Base-by-base conservation (phyloP, 23 red algal species). In the Rhodosorus marinus region DNA sequence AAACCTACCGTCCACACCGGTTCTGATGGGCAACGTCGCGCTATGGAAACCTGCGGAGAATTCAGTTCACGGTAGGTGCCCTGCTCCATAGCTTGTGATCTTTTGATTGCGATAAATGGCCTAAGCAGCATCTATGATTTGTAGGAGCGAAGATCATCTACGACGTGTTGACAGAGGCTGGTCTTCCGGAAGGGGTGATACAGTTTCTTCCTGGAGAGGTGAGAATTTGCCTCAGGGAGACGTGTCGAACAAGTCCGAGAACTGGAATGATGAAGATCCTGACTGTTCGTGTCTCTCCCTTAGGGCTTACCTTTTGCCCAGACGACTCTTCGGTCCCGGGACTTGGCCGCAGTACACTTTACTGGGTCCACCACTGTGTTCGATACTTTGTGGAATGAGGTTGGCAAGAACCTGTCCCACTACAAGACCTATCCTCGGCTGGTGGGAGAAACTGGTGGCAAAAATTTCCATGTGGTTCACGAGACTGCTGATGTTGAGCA, bases 371-470 rank as follows among this genome's bases (percentile, higher is more conserved):
- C 75, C 20, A 15, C 41, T 6, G 56, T 53, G 1, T 81, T 81
- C 52, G 31, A 70, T 51, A 31, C 31, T 5, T 19, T 81, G 14
- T 63, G 56, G 56, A 40, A 59, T 1, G 45, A 30, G 22, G 49
- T 81, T 24, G 63, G 50, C 25, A 23, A 31, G 35, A 34, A 56
- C 6, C 29, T 73, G 0, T 5, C 4, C 22, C 25, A 15, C 5
- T 81, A 81, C 58, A 56, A 45, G 1, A 1, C 23, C 32, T 81
- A 81, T 47, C 75, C 75, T 19, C 49, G 75, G 19, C 23, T 81
- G 27, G 75, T 81, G 20, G 75, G 75, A 19, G 75, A 81, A 27
- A 81, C 75, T 24, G 75, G 75, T 4, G 75, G 75, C 0, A 81
- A 81, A 54, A 72, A 81, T 33, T 70, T 81, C 35, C 64, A 70